phyloP scores from a whole-genome alignment of 768 basidiomycete species.

The Pulveroboletus ravenelii region DNA sequence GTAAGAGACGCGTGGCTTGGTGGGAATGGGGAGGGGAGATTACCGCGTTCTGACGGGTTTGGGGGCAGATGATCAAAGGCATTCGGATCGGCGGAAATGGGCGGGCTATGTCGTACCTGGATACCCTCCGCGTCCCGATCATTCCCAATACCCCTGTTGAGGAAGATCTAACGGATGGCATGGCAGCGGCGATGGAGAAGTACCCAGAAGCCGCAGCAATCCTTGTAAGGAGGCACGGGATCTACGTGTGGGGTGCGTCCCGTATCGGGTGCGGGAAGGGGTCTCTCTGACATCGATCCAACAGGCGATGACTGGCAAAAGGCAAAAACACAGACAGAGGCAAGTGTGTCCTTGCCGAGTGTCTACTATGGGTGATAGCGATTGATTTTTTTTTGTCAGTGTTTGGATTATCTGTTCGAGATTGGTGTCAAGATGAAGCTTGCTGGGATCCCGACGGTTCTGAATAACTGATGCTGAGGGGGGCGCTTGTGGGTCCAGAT shows the following conservation, averaged over 20 bases:
- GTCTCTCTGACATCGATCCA: conserved; percentile 9
- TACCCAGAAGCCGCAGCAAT: conserved; percentile 77
- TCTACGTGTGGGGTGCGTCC: conserved; percentile 78
- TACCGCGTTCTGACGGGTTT: not conserved
- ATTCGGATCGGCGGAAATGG: conserved; percentile 75
- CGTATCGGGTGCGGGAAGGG: not conserved
- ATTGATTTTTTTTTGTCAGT: conserved; percentile 37
- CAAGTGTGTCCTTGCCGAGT: conserved; percentile 25
- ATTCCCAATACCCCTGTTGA: conserved; percentile 91
- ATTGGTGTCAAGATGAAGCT: conserved; percentile 79
- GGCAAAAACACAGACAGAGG: conserved; percentile 86
- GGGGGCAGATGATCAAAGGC: conserved; percentile 82
- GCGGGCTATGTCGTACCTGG: conserved; percentile 72
- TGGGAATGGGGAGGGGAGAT: not conserved
- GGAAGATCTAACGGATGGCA: conserved; percentile 83
- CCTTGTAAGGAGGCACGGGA: conserved; percentile 73
- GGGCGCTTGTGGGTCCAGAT: too few relatives aligned
- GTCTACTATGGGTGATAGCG: too few relatives aligned
- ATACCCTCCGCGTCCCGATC: conserved; percentile 81
- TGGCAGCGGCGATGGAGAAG: conserved; percentile 79
- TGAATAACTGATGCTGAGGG: conserved; percentile 9
- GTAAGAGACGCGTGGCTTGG: conserved; percentile 12
- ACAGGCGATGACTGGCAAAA: conserved; percentile 74
- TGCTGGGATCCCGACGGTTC: conserved; percentile 51
- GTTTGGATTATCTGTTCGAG: conserved; percentile 88